A percentile compares a stretch with the other conserved stretches of the same genome.
Evolutionary conservation across 108 stramenopile genomes (phyloP).

Genomic region (Cyclotella distinguenda): DNA sequence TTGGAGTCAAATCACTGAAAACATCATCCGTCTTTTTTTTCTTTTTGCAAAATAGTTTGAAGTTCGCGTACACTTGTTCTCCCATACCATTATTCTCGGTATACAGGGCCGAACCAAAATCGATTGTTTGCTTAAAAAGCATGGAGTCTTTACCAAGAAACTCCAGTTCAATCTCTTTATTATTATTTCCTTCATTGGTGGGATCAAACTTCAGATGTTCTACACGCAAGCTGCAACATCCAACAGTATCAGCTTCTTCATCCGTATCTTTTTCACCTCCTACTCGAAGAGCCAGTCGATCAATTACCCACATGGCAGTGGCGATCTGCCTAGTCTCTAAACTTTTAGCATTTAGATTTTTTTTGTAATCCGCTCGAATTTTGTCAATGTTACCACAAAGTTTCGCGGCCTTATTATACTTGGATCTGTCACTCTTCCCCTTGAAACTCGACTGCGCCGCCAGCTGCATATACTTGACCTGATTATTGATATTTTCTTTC

Average conservation of each 20-base stretch:
- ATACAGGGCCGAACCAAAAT: conserved; percentile 86
- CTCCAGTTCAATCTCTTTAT: conserved; percentile 96
- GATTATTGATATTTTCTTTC: conserved; percentile 96
- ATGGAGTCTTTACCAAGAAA: conserved; percentile 99
- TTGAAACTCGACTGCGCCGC: conserved; percentile 97
- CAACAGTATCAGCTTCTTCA: conserved; percentile 99
- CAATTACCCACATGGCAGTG: conserved; percentile 99
- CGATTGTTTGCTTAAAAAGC: conserved; percentile 99
- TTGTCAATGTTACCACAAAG: conserved; percentile 95
- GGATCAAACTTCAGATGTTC: conserved; percentile 98
- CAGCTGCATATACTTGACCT: conserved; percentile 98
- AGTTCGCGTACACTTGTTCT: conserved; percentile 88
- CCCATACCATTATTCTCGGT: conserved; percentile 85
- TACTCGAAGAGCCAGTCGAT: conserved; percentile 98
- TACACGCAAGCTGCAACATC: conserved; percentile 97
- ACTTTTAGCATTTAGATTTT: conserved; percentile 81
- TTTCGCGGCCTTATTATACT: conserved; percentile 97
- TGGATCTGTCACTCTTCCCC: conserved; percentile 96
- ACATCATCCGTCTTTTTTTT: conserved; percentile 92
- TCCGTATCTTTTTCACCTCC: conserved; percentile 99
- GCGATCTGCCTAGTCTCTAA: conserved; percentile 86
- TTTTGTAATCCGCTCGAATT: conserved; percentile 92
- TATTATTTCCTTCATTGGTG: conserved; percentile 71
- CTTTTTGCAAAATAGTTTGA: conserved; percentile 86
- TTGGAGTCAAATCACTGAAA: conserved; percentile 93